Base-by-base conservation (phyloP, 1,284 basidiomycete genomes). In the Rhodotorula sp. region DNA sequence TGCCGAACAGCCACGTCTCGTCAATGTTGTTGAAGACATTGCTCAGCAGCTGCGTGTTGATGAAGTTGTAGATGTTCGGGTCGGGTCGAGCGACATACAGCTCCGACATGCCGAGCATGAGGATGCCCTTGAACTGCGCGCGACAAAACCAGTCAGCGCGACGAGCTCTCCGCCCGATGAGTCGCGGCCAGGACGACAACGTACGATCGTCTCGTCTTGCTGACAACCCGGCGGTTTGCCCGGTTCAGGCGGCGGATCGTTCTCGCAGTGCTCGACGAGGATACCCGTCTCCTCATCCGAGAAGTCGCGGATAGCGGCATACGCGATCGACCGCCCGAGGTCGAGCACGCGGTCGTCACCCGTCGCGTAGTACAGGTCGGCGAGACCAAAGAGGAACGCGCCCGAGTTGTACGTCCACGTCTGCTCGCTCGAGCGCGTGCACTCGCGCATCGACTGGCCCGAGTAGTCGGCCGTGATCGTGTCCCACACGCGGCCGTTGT, bases 321-420 rank as follows among this genome's bases (percentile, higher is more conserved):
- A 73, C 19, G 72, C 72, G 45, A 73, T 71, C 27, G 54, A 60
- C 57, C 72, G 49, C 21, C 61, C 72, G 23, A 73, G 48, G 34
- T 73, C 69, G 42, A 73, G 60, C 7, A 73, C 53, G 23, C 49
- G 44, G 13, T 50, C 52, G 50, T 73, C 61, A 10, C 69, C 69
- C 27, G 72, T 73, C 62, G 69, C 60, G 42, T 71, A 71, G 21
- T 52, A 73, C 55, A 73, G 23, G 56, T 73, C 72, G 7, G 72
- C 69, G 10, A 73, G 50, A 1, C 72, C 72, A 25, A 61, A 73
- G 12, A 73, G 58, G 62, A 73, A 70, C 16, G 72, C 68, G 45
- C 68, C 72, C 34, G 66, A 68, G 58, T 73, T 73, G 69, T 73
- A 73, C 54, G 72, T 73, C 72, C 72, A 73, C 48, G 61, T 56